phyloP scores from a whole-genome alignment of 768 basidiomycete species.

The Tricholoma hemisulphureum region DNA sequence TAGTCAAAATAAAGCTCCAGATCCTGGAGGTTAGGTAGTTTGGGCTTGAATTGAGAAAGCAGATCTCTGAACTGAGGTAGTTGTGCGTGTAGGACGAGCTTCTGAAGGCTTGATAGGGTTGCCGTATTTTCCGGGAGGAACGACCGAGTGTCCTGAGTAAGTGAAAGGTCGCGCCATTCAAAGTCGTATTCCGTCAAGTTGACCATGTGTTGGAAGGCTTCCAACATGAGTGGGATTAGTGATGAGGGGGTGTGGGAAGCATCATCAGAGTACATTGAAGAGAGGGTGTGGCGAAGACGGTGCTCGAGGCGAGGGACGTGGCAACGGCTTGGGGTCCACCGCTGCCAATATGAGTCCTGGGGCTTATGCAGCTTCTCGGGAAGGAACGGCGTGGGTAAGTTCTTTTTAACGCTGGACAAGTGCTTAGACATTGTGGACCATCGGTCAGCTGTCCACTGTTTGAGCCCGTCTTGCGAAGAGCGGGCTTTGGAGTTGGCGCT shows the following conservation, averaged over 20 bases:
- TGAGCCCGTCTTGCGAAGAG: not conserved
- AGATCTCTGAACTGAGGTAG: constrained; percentile 32
- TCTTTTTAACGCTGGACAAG: not conserved
- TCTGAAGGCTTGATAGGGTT: constrained; percentile 32
- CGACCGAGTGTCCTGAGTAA: constrained; percentile 26
- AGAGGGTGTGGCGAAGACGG: not conserved
- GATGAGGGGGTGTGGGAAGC: constrained; percentile 15
- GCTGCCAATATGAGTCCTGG: too few species aligned
- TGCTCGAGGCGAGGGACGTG: not conserved
- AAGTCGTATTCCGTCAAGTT: constrained; percentile 33
- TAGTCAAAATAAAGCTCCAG: constrained; percentile 37
- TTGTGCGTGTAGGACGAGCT: constrained; percentile 32
- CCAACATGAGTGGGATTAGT: constrained; percentile 30
- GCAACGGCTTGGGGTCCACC: too few species aligned
- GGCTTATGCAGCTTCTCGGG: too few species aligned
- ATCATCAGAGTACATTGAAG: not conserved
- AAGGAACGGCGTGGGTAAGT: not conserved
- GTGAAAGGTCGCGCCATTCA: constrained; percentile 38
- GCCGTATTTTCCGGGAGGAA: constrained; percentile 29
- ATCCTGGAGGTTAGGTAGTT: constrained; percentile 25
- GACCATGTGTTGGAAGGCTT: constrained; percentile 33
- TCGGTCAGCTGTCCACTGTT: not conserved
- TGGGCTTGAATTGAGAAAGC: constrained; percentile 27
- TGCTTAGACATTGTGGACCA: not conserved
- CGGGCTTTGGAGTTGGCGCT: constrained; percentile 11